A percentile compares a stretch with the other conserved stretches of the same genome.
Evolutionary conservation across 441 rosid species (phyloP).

Genomic region (Mallotus repandus): DNA sequence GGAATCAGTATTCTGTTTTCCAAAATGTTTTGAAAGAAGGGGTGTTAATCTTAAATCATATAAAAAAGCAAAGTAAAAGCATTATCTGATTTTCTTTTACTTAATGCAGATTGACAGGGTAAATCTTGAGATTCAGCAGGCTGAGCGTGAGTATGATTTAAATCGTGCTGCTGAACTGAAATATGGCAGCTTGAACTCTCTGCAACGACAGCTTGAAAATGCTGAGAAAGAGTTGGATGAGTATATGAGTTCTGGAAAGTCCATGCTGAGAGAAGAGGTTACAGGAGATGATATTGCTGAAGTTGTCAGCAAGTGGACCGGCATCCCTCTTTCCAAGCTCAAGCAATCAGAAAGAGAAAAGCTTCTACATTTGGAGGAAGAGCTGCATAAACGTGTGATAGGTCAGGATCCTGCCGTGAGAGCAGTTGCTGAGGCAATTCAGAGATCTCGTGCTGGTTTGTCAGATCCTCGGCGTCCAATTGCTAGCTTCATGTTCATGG

Average conservation of each 20-base stretch:
- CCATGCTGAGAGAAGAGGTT: slow-evolving; percentile 96
- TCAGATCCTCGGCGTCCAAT: slow-evolving; percentile 97
- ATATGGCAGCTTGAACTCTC: slow-evolving; percentile 84
- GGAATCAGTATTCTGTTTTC: not conserved
- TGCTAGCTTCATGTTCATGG: slow-evolving; percentile 99
- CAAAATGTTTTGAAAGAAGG: not conserved
- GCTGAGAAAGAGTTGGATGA: slow-evolving; percentile 92
- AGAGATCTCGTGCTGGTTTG: slow-evolving; percentile 93
- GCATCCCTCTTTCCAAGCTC: slow-evolving; percentile 92
- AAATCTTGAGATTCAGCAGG: slow-evolving; percentile 95
- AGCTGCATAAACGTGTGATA: slow-evolving; percentile 81
- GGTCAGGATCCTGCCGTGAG: slow-evolving; percentile 95
- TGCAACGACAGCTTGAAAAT: slow-evolving; percentile 74
- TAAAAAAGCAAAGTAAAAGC: not conserved
- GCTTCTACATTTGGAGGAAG: slow-evolving; percentile 78
- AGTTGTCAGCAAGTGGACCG: slow-evolving; percentile 96
- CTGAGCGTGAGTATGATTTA: slow-evolving; percentile 96
- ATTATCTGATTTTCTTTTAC: not conserved
- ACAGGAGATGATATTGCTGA: slow-evolving; percentile 93
- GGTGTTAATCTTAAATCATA: not conserved
- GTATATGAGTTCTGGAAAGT: slow-evolving; percentile 85
- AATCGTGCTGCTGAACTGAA: slow-evolving; percentile 99
- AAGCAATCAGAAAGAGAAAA: slow-evolving; percentile 93
- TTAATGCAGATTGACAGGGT: slow-evolving; percentile 78
- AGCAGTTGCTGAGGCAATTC: slow-evolving; percentile 93